Percentiles rank a stretch among this genome's conserved stretches.
Evolutionary conservation across 768 basidiomycete genomes (phyloP).

Genomic region (Sarcomyxa edulis): DNA sequence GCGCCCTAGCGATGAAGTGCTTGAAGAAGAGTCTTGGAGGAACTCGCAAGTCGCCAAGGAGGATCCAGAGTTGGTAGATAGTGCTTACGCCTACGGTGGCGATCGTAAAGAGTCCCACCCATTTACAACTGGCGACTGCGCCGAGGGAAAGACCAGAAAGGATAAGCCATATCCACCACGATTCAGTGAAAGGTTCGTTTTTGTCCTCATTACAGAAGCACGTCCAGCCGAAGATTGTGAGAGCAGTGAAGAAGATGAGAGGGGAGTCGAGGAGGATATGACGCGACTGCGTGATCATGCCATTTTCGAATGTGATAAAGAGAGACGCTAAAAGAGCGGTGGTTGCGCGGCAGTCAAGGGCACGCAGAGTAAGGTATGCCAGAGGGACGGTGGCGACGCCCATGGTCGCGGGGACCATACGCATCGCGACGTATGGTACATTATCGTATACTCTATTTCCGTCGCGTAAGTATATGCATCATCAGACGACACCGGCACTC

Average conservation of each 20-base stretch:
- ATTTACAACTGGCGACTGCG: conserved; percentile 91
- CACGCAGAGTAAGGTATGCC: conserved; percentile 90
- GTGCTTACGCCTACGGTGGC: conserved; percentile 89
- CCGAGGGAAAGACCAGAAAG: conserved; percentile 88
- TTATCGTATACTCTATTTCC: conserved; percentile 78
- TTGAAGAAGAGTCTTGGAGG: conserved; percentile 67
- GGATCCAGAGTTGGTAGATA: conserved; percentile 79
- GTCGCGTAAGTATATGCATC: no score
- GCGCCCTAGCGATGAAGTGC: conserved; percentile 85
- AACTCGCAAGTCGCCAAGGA: conserved; percentile 83
- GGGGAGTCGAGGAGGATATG: conserved; percentile 97
- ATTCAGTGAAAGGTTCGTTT: conserved; percentile 71
- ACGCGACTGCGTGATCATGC: conserved; percentile 90
- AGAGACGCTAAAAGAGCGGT: conserved; percentile 88
- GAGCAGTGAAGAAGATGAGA: conserved; percentile 96
- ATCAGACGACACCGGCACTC: conserved; percentile 20
- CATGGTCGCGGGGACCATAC: conserved; percentile 85
- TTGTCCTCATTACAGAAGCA: conserved; percentile 91
- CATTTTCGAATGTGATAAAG: conserved; percentile 96
- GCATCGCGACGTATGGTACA: conserved; percentile 96
- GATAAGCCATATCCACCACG: conserved; percentile 92
- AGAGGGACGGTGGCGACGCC: conserved; percentile 88
- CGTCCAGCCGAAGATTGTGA: conserved; percentile 82
- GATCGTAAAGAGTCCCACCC: conserved; percentile 98
- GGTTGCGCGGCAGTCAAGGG: conserved; percentile 86